A percentile compares a stretch with the other conserved stretches of the same genome.
Conservation (phyloP, 352 stramenopile species). For the Pythium plurisporium region DNA sequence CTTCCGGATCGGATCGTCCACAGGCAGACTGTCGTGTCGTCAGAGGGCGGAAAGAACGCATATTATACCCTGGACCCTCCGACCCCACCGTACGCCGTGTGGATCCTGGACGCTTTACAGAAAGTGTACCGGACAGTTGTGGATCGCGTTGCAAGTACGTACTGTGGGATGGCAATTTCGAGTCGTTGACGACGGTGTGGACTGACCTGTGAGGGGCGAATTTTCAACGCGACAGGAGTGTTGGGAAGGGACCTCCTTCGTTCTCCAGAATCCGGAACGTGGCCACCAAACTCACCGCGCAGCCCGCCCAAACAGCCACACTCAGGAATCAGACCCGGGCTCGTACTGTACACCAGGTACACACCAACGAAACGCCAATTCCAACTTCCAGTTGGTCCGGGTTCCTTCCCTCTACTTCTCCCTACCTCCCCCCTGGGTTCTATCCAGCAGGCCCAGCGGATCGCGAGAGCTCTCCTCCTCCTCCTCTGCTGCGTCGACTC, state of each 20-base stretch:
- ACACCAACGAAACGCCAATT: conserved; percentile 10
- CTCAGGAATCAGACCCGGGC: conserved; percentile 11
- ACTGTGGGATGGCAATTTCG: background rate
- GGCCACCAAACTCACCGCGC: background rate
- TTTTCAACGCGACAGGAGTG: too few relatives aligned
- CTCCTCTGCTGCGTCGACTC: background rate
- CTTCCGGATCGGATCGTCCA: background rate
- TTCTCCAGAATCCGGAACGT: background rate
- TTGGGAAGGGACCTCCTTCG: background rate
- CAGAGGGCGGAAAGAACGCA: background rate
- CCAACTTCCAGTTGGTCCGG: conserved; percentile 1
- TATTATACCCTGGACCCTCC: background rate
- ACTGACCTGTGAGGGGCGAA: too few relatives aligned
- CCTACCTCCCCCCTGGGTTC: background rate
- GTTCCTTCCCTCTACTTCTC: background rate
- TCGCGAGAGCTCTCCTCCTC: too few relatives aligned
- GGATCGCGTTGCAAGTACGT: background rate
- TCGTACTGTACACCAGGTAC: conserved; percentile 12
- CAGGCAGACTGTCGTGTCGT: conserved; percentile 4
- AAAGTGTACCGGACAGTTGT: background rate
- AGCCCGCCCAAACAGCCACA: background rate
- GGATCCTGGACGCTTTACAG: background rate
- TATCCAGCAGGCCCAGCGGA: too few relatives aligned
- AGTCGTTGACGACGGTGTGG: background rate
- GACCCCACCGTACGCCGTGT: too few relatives aligned